Conservation (phyloP, 495 filamentous ascomycete species). For the Penicillium odoratum region DNA sequence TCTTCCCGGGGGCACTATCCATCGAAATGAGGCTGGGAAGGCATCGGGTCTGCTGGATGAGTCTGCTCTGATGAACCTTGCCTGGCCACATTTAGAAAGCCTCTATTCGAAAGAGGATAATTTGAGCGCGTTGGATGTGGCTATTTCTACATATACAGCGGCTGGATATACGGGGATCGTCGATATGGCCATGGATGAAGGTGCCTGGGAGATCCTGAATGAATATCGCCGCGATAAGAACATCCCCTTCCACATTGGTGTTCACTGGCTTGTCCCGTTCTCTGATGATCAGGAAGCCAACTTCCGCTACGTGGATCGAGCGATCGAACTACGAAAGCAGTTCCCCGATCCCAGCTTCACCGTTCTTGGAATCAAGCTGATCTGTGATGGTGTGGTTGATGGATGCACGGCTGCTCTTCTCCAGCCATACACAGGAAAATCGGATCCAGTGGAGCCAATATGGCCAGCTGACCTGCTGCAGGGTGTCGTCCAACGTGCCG, state of each 20-base stretch:
- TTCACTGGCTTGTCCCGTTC: slow-evolving; percentile 59
- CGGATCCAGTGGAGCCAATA: slow-evolving; percentile 47
- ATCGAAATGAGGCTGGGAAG: slow-evolving; percentile 52
- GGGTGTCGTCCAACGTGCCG: slow-evolving; percentile 55
- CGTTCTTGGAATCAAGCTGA: slow-evolving; percentile 66
- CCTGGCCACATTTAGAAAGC: slow-evolving; percentile 58
- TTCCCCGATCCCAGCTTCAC: slow-evolving; percentile 56
- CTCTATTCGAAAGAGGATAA: slow-evolving; percentile 54
- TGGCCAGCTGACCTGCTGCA: slow-evolving; percentile 54
- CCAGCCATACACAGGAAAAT: slow-evolving; percentile 56
- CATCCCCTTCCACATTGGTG: slow-evolving; percentile 59
- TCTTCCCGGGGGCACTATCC: slow-evolving; percentile 57
- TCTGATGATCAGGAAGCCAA: slow-evolving; percentile 22
- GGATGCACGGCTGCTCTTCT: slow-evolving; percentile 63
- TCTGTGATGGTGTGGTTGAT: slow-evolving; percentile 68
- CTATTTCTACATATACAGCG: slow-evolving; percentile 51
- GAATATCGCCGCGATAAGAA: slow-evolving; percentile 38
- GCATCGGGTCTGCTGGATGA: slow-evolving; percentile 59
- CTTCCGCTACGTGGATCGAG: slow-evolving; percentile 51
- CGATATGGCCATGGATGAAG: slow-evolving; percentile 72
- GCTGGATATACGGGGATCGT: slow-evolving; percentile 63
- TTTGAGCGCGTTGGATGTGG: slow-evolving; percentile 48
- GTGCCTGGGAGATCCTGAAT: slow-evolving; percentile 57
- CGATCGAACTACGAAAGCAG: slow-evolving; percentile 51
- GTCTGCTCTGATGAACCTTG: slow-evolving; percentile 54